Conservation (phyloP, 2,329 filamentous ascomycete genomes). For the Dryadomyces quercivorus region DNA sequence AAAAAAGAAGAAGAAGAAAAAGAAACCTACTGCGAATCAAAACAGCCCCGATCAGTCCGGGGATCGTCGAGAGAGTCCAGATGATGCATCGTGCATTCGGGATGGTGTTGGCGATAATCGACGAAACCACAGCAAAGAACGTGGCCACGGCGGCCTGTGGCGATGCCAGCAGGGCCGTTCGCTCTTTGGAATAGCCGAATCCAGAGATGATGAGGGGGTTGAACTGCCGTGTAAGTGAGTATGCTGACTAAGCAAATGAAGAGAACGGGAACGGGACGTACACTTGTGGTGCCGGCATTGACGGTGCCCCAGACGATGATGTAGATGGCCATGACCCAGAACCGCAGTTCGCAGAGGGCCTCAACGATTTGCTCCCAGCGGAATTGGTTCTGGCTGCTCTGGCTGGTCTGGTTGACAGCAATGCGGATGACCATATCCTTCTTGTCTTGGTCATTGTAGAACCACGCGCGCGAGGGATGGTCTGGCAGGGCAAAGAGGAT, state of each 20-base stretch:
- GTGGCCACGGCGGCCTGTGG: background rate
- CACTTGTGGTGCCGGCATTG: background rate
- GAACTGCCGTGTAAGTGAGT: background rate
- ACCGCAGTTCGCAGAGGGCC: background rate
- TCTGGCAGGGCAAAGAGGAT: background rate
- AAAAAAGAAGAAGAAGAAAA: background rate
- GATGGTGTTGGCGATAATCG: background rate
- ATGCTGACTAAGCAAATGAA: background rate
- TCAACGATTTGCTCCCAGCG: background rate
- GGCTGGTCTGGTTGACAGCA: background rate
- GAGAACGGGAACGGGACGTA: background rate
- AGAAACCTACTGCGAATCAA: background rate
- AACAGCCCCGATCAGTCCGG: background rate
- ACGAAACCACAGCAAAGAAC: background rate
- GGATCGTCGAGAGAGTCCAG: background rate
- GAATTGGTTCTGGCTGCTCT: background rate
- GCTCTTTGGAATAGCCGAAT: background rate
- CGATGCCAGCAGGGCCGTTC: background rate
- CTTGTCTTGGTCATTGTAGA: background rate
- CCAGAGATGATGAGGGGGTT: slow-evolving; percentile 1
- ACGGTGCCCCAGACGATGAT: background rate
- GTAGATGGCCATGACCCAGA: background rate
- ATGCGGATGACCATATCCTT: background rate
- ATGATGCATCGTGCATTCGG: background rate
- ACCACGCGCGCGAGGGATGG: background rate